Evolutionary conservation across 164 flowering plant genomes (phyloP).

Genomic region (Warburgia ugandensis): DNA sequence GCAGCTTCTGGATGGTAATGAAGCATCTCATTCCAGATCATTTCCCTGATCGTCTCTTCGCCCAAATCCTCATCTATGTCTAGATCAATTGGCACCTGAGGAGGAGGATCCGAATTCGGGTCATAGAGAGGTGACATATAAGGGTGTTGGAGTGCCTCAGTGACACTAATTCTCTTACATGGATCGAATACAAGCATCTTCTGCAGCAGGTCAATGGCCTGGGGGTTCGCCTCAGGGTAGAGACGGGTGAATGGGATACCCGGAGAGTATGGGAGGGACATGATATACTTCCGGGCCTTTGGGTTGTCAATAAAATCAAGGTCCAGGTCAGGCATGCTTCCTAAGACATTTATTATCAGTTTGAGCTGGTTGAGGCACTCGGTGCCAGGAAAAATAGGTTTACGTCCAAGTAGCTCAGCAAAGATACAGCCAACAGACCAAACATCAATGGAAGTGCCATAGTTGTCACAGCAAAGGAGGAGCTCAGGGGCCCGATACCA

Average conservation of each 20-base stretch:
- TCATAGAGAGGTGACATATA: conserved; percentile 74
- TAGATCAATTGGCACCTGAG: conserved; percentile 69
- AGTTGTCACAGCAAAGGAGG: conserved; percentile 87
- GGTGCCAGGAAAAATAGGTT: conserved; percentile 84
- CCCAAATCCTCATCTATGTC: conserved; percentile 73
- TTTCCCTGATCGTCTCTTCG: conserved; percentile 75
- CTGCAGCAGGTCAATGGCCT: conserved; percentile 73
- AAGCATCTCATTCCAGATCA: conserved; percentile 84
- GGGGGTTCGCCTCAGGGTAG: conserved; percentile 68
- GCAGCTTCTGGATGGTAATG: conserved; percentile 82
- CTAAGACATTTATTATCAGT: conserved; percentile 72
- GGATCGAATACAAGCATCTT: conserved; percentile 91
- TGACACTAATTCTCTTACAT: conserved; percentile 75
- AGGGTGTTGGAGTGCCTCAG: conserved; percentile 83
- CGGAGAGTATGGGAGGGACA: conserved; percentile 52
- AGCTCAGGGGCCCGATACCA: conserved; percentile 98
- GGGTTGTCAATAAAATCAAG: conserved; percentile 75
- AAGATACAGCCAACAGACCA: conserved; percentile 99
- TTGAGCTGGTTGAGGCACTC: conserved; percentile 91
- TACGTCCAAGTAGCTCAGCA: conserved; percentile 84
- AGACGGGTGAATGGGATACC: conserved; percentile 51
- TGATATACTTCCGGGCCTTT: conserved; percentile 65
- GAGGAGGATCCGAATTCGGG: conserved; percentile 59
- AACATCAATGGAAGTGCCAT: conserved; percentile 88
- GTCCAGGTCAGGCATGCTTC: conserved; percentile 69